A percentile compares a stretch with the other conserved stretches of the same genome.
These are phyloP conservation scores for Ophiostoma ulmi DNA, from an alignment of 2,329 filamentous ascomycete species.

Conservation along the genomic window DNA sequence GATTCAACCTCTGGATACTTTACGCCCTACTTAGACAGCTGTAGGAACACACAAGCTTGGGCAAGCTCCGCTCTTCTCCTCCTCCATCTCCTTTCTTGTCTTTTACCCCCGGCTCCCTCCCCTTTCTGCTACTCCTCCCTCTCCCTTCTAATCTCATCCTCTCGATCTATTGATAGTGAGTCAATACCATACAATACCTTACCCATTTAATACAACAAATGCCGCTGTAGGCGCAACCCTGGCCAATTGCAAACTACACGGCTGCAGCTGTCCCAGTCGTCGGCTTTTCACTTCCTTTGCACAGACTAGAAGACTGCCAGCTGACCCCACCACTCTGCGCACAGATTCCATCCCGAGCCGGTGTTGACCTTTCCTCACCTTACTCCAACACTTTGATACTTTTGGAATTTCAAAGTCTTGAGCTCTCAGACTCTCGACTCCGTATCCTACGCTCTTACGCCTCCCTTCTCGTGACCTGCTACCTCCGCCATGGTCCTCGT, in stretches of 20 bases:
- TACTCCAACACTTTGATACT: not conserved
- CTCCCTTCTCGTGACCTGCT: not conserved
- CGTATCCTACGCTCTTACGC: not conserved
- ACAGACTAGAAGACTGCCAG: not conserved
- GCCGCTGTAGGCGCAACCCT: not conserved
- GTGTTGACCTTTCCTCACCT: not conserved
- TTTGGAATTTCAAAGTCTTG: not conserved
- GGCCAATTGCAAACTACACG: not conserved
- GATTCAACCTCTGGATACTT: not conserved
- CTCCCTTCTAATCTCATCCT: constrained; percentile 3
- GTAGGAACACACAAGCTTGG: not conserved
- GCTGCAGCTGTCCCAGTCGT: not conserved
- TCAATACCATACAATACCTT: not conserved
- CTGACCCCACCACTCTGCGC: constrained; percentile 11
- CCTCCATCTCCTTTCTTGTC: not conserved
- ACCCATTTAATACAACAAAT: not conserved
- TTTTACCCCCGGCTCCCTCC: not conserved
- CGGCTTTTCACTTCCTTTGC: constrained; percentile 1
- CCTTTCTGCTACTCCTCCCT: constrained; percentile 7
- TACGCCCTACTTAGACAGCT: not conserved
- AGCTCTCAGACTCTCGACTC: not conserved
- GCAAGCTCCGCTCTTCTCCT: not conserved
- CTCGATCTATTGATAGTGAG: not conserved
- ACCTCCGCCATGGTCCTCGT: constrained; percentile 19
- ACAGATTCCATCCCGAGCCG: not conserved